phyloP scores from a whole-genome alignment of 176 grass and related monocot genomes.

The Triticum monococcum region DNA sequence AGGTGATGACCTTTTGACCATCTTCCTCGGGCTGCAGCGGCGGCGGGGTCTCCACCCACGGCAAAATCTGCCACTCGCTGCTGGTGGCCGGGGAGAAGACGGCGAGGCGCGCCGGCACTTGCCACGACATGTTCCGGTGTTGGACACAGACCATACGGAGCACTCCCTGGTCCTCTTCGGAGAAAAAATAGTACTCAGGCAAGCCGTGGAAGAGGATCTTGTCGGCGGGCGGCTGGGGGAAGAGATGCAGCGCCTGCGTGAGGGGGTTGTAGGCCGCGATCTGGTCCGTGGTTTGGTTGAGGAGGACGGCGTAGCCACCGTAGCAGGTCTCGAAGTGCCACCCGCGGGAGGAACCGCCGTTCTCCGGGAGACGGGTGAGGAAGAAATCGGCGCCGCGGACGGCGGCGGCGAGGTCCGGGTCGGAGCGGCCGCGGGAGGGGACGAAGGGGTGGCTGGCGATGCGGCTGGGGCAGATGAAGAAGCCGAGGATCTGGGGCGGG shows the following conservation, averaged over 20 bases:
- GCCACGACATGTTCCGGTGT: background rate
- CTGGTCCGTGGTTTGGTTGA: too few species aligned
- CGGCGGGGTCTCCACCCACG: background rate
- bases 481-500: background rate
- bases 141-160: background rate
- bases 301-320: too few species aligned
- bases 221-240: background rate
- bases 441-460: too few species aligned
- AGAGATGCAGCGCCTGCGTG: background rate
- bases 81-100: background rate
- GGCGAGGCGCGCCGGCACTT: background rate
- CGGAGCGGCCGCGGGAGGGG: too few species aligned
- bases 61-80: background rate
- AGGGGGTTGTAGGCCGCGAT: too few species aligned
- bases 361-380: too few species aligned
- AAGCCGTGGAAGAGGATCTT: background rate
- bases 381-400: too few species aligned
- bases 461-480: background rate
- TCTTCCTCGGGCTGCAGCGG: background rate
- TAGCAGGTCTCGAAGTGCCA: too few species aligned
- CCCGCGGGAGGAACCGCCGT: too few species aligned
- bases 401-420: too few species aligned
- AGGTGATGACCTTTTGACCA: background rate
- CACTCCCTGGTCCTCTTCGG: background rate
- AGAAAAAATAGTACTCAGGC: background rate